phyloP scores from a whole-genome alignment of 2,329 filamentous ascomycete species.

The Diaporthe citriasiana region DNA sequence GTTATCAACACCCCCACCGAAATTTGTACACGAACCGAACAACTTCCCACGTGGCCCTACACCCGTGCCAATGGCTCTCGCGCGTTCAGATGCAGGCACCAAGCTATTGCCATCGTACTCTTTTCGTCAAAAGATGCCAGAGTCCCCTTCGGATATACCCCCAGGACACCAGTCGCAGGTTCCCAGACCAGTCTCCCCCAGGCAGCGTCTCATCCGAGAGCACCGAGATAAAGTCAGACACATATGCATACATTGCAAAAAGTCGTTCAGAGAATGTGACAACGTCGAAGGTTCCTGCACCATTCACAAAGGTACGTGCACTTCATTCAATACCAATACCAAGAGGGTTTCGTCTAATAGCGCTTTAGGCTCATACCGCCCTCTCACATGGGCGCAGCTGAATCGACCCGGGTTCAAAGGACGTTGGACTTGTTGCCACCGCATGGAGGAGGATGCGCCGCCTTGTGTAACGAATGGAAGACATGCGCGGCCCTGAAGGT shows the following conservation, averaged over 20 bases:
- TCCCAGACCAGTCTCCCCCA: too few relatives aligned
- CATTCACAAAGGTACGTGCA: background rate
- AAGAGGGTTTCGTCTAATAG: too few relatives aligned
- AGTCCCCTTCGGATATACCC: background rate
- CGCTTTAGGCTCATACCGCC: background rate
- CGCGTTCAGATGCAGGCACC: background rate
- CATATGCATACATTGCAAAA: background rate
- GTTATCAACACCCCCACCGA: background rate
- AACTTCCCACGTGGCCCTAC: background rate
- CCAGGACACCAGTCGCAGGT: too few relatives aligned
- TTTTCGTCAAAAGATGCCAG: background rate
- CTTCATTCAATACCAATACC: too few relatives aligned
- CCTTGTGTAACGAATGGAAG: background rate
- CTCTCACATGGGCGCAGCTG: background rate
- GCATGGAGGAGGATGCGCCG: background rate
- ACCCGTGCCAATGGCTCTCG: background rate
- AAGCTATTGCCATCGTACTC: background rate
- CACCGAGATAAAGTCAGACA: rapidly evolving
- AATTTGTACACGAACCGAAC: background rate
- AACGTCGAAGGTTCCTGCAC: background rate
- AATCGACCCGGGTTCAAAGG: rapidly evolving
- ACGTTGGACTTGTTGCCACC: background rate
- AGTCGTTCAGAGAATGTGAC: background rate
- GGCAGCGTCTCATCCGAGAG: background rate
- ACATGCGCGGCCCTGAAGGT: background rate